Evolutionary conservation across 495 filamentous ascomycete genomes (phyloP).

Genomic region (Thermochaetoides thermophila): DNA sequence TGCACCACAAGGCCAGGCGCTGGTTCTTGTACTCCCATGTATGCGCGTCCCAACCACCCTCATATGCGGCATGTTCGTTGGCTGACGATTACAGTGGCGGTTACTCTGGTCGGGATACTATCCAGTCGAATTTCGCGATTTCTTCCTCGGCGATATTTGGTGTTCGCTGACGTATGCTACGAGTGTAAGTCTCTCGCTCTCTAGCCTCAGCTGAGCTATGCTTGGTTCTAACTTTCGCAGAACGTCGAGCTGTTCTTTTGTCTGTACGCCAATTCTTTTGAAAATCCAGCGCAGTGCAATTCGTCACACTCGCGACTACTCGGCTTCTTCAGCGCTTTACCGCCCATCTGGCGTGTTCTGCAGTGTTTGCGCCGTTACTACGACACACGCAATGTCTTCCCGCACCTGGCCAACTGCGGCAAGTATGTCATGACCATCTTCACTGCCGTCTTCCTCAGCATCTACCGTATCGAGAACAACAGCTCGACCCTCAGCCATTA

Average conservation of each 20-base stretch:
- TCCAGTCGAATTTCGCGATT: constrained; percentile 91
- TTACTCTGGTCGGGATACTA: constrained; percentile 73
- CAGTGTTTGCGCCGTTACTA: constrained; percentile 84
- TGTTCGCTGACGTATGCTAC: constrained; percentile 86
- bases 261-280: constrained; percentile 67
- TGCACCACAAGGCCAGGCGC: constrained; percentile 62
- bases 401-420: constrained; percentile 80
- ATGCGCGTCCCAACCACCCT: constrained; percentile 28
- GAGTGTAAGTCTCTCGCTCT: constrained; percentile 45
- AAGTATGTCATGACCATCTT: constrained; percentile 84
- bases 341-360: constrained; percentile 73
- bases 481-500: constrained; percentile 47
- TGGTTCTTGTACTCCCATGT: constrained; percentile 82
- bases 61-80: too few species aligned
- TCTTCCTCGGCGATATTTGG: constrained; percentile 95
- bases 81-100: constrained; percentile 50
- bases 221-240: constrained; percentile 20
- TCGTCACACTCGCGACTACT: constrained; percentile 70
- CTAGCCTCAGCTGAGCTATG: not conserved
- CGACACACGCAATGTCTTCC: constrained; percentile 77
- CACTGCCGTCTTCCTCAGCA: constrained; percentile 56
- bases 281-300: constrained; percentile 59
- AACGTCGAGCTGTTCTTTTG: constrained; percentile 93
- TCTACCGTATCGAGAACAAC: constrained; percentile 61
- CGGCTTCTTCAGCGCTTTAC: constrained; percentile 74